Evolutionary conservation across 1,139 yeast species (phyloP), one percentile per base, ranked within the genome.

Genomic region (Candida glucosophila): DNA sequence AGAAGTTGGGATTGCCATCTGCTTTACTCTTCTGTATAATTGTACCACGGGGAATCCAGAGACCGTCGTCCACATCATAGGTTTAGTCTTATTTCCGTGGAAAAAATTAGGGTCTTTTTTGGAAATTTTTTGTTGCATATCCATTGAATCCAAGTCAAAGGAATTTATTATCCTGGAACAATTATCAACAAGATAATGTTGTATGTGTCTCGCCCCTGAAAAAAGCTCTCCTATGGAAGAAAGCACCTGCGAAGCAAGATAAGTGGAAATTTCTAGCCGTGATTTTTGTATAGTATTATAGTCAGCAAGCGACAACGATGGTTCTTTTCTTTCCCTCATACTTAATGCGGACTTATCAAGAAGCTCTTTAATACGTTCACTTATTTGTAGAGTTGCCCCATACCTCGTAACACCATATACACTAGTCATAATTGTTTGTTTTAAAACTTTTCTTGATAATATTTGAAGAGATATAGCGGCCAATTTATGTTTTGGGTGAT

Each of bases 391-490:
- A 4, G 44, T 35, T 1, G 63, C 67, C 1, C 71, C 71, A 35
- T 30, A 50, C 3, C 30, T 26, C 0, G 69, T 64, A 2, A 64
- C 70, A 0, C 71, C 71, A 35, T 64, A 64, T 0, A 64, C 71
- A 3, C 63, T 58, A 2, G 71, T 64, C 71, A 64, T 64, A 2
- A 63, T 60, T 2, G 70, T 64, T 27, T 62, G 58, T 35, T 64
- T 64, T 18, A 64, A 47, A 15, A 63, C 37, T 23, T 58, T 59
- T 6, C 71, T 35, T 11, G 43, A 37, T 9, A 61, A 33, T 4
- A 61, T 22, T 2, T 33, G 35, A 6, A 27, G 24, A 1, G 55
- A 40, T 10, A 47, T 18, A 4, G 21, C 13, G 0, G 55, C 52
- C 11, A 39, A 20, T 6, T 27, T 29, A 1, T 28, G 12, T 5